Evolutionary conservation across 345 rosid genomes (phyloP), one percentile per base, ranked within the genome.

Genomic region (Trapa bicornis): DNA sequence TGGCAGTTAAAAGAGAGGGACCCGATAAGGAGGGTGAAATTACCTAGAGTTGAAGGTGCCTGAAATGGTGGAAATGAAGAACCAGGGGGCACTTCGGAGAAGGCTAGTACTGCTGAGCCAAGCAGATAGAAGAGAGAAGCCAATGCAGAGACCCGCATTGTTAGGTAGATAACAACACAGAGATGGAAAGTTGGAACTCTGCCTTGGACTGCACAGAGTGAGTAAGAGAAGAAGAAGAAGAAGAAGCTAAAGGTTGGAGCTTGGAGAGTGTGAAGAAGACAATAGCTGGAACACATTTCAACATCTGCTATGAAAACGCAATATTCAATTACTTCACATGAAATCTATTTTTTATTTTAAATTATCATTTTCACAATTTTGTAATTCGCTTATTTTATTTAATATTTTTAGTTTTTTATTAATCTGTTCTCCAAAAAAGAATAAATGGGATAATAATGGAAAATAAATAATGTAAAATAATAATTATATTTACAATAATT

Each of bases 11-110:
- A 2, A 11, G 12, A 11, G 48, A 45, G 48, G 48, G 12, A 32
- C 41, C 12, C n/a, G 61, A 9, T n/a, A 5, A 1, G 56, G 41
- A 35, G 39, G 33, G 6, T 64, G 33, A 61, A 72, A 42, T 74
- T 73, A 86, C 97, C 95, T 69, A 86, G 66, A 62, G 86, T 72
- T n/a, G 83, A 80, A 62, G 70, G 84, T 29, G 82, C 69, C 61
- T 69, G 74, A 71, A 78, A 39, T 45, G 80, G 67, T 75, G 65
- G 79, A 65, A 77, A 74, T 62, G 68, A 68, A 32, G 85, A 63
- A 72, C 73, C 77, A 35, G 85, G 63, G 69, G 77, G 78, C 69
- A 76, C 89, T 80, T 71, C 73, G 33, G 88, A 76, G 74, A 75
- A 75, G 47, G 79, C 68, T 67, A 65, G 68, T 29, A 71, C 66